These are phyloP conservation scores for Backusella tarrabulga DNA, from an alignment of 192 early-diverging fungal species.

Conservation along the genomic window DNA sequence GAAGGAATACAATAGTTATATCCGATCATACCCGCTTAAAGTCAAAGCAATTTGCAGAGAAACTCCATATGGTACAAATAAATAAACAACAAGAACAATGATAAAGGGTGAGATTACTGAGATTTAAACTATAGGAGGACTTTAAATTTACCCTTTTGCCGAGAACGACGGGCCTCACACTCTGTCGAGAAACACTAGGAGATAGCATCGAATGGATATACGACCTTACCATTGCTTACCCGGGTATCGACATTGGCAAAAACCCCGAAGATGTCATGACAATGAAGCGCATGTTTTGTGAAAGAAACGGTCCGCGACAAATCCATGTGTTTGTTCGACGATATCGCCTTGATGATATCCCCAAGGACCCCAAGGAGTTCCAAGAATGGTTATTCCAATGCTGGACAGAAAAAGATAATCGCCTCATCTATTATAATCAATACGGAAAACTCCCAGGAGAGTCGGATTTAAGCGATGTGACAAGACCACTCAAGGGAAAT, in stretches of 20 bases:
- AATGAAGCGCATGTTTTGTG: slow-evolving; percentile 71
- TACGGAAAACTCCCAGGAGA: slow-evolving; percentile 64
- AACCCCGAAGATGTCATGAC: slow-evolving; percentile 82
- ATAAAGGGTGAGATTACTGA: neutral
- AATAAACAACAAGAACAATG: neutral
- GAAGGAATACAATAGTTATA: slow-evolving; percentile 45
- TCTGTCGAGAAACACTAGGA: slow-evolving; percentile 66
- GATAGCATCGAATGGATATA: slow-evolving; percentile 72
- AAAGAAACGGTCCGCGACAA: slow-evolving; percentile 66
- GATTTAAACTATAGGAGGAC: slow-evolving; percentile 40
- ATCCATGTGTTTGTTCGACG: slow-evolving; percentile 83
- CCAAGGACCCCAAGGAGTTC: slow-evolving; percentile 69
- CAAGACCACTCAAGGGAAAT: neutral
- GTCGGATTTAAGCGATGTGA: neutral
- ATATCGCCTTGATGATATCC: slow-evolving; percentile 62
- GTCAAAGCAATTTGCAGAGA: slow-evolving; percentile 71
- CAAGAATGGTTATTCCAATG: slow-evolving; percentile 71
- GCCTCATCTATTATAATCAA: slow-evolving; percentile 78
- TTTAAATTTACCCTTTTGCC: slow-evolving; percentile 81
- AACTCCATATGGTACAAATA: slow-evolving; percentile 23
- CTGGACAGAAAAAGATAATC: slow-evolving; percentile 83
- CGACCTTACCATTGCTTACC: slow-evolving; percentile 89
- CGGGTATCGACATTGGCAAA: slow-evolving; percentile 66
- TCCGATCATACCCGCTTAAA: slow-evolving; percentile 71
- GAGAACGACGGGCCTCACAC: slow-evolving; percentile 77